Evolutionary conservation across 1,139 yeast species (phyloP).

Genomic region (Entelexis sorbosivorans): DNA sequence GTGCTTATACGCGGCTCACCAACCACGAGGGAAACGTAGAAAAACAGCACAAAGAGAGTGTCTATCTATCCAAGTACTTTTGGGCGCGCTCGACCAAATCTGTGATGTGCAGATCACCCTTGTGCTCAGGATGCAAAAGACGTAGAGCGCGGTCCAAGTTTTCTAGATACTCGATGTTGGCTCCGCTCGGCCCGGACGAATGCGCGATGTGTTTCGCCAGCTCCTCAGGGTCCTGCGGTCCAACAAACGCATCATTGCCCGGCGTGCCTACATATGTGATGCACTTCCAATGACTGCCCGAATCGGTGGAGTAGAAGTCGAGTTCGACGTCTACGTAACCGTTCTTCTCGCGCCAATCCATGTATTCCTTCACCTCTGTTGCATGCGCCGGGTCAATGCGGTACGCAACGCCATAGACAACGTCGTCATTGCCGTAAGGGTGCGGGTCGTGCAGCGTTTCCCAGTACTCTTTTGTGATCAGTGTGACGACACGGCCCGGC

Average conservation of each 20-base stretch:
- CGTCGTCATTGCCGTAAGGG: conserved; percentile 36
- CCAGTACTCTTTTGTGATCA: conserved; percentile 48
- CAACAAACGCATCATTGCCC: conserved; percentile 69
- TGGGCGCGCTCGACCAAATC: conserved; percentile 28
- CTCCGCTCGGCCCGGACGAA: conserved; percentile 71
- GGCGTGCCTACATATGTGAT: conserved; percentile 74
- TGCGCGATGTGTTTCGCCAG: conserved; percentile 53
- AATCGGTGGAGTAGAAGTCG: conserved; percentile 41
- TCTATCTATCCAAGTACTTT: conserved; percentile 1
- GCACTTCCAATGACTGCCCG: conserved; percentile 30
- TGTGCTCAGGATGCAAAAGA: conserved; percentile 25
- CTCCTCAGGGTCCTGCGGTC: conserved; percentile 50
- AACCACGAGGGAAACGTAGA: too few relatives aligned
- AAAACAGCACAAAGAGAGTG: too few relatives aligned
- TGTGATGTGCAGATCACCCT: conserved; percentile 31
- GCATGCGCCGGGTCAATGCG: conserved; percentile 62
- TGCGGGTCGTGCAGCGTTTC: conserved; percentile 36
- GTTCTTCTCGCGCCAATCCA: conserved; percentile 77
- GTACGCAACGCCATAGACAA: conserved; percentile 70
- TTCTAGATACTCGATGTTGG: conserved; percentile 58
- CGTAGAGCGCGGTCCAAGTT: conserved; percentile 44
- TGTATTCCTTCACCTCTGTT: conserved; percentile 48
- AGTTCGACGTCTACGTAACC: conserved; percentile 72
- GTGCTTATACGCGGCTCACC: too few relatives aligned
- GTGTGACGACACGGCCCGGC: conserved; percentile 83